phyloP scores from a whole-genome alignment of 495 filamentous ascomycete genomes.

The Penicillium taxi region DNA sequence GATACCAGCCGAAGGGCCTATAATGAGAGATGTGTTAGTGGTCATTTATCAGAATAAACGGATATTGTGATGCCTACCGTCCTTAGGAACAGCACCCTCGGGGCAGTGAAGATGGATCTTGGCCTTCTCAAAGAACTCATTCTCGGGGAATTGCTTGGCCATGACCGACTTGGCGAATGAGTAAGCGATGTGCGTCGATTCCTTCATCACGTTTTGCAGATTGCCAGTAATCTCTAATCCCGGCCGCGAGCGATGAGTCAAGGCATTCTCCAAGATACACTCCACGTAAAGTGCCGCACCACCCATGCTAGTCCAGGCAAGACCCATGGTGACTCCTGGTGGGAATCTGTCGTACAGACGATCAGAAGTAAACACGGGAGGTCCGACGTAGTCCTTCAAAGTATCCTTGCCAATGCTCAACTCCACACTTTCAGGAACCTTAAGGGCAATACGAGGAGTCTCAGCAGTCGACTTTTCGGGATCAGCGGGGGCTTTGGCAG shows the following conservation, averaged over 20 bases:
- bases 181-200: constrained; percentile 89
- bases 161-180: constrained; percentile 88
- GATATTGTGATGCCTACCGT: constrained; percentile 46
- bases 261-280: constrained; percentile 80
- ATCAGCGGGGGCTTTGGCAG: constrained; percentile 48
- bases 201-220: constrained; percentile 95
- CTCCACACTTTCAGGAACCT: constrained; percentile 80
- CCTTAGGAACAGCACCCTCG: constrained; percentile 93
- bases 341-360: constrained; percentile 91
- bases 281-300: constrained; percentile 96
- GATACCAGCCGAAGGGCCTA: constrained; percentile 81
- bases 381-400: constrained; percentile 95
- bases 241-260: constrained; percentile 62
- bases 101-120: constrained; percentile 94
- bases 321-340: constrained; percentile 96
- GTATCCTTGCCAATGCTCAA: constrained; percentile 84
- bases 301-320: constrained; percentile 98
- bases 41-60: background rate
- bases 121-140: constrained; percentile 94
- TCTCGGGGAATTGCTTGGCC: constrained; percentile 75
- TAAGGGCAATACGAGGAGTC: constrained; percentile 67
- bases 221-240: constrained; percentile 88
- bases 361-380: constrained; percentile 91
- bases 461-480: constrained; percentile 66
- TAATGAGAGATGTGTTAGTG: constrained; percentile 14